Evolutionary conservation across 768 basidiomycete genomes (phyloP).

Genomic region (Suillus luteus): DNA sequence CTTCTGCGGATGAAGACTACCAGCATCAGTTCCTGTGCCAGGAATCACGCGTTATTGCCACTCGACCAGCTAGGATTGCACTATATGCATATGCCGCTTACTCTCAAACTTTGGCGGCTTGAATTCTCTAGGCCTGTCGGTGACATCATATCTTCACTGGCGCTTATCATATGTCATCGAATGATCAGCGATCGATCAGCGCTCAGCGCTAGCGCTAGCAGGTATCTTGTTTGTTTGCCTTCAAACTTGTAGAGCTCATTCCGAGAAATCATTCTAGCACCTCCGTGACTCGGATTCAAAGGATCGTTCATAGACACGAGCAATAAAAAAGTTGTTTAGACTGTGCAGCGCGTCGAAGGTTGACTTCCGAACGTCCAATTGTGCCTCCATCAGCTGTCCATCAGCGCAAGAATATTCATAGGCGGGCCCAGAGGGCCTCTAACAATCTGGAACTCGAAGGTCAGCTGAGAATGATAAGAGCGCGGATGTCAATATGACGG

Average conservation of each 20-base stretch:
- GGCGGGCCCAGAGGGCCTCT: conserved; percentile 53
- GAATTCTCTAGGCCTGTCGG: not conserved
- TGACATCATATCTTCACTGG: not conserved
- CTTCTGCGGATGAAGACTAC: not conserved
- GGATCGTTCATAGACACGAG: not conserved
- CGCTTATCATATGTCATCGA: not conserved
- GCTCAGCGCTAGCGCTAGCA: not conserved
- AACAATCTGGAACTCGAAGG: conserved; percentile 72
- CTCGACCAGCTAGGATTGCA: not conserved
- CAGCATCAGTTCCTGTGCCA: not conserved
- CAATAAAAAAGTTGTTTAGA: not conserved
- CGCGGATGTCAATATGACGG: conserved; percentile 33
- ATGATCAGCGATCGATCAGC: too few species aligned
- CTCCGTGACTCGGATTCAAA: not conserved
- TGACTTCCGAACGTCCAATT: conserved; percentile 42
- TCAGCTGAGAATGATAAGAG: conserved; percentile 88
- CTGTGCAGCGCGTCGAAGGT: not conserved
- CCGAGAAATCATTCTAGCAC: not conserved
- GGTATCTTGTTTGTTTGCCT: conserved; percentile 16
- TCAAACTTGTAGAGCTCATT: conserved; percentile 10
- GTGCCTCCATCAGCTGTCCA: conserved; percentile 57
- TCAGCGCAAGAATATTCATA: conserved; percentile 70
- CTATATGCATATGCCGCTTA: not conserved
- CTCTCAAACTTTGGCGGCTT: not conserved
- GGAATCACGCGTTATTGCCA: not conserved